Evolutionary conservation across 805 yeast genomes (phyloP).

Genomic region (Candida hispaniensis): DNA sequence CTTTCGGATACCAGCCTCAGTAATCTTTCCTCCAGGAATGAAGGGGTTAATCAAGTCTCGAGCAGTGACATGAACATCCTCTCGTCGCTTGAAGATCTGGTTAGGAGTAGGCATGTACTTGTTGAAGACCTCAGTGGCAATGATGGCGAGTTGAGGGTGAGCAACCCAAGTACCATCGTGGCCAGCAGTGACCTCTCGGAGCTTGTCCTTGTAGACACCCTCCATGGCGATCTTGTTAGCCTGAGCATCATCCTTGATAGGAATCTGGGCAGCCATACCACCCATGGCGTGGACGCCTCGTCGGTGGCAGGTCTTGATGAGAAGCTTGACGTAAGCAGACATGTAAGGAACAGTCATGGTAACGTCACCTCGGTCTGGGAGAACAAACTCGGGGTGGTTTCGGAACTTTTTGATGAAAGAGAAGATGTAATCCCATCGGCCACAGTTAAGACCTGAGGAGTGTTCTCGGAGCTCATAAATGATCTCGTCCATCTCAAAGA

Average conservation of each 20-base stretch:
- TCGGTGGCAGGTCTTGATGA: conserved; percentile 58
- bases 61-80: conserved; percentile 42
- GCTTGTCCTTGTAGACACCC: conserved; percentile 56
- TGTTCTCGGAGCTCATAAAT: conserved; percentile 60
- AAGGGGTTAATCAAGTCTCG: conserved; percentile 51
- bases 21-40: conserved; percentile 47
- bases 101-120: conserved; percentile 67
- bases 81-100: conserved; percentile 47
- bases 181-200: conserved; percentile 56
- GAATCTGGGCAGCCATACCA: conserved; percentile 72
- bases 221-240: conserved; percentile 57
- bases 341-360: conserved; percentile 62
- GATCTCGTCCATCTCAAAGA: conserved; percentile 66
- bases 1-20: conserved; percentile 56
- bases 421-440: conserved; percentile 67
- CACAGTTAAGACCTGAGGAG: conserved; percentile 61
- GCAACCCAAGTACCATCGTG: conserved; percentile 76
- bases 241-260: conserved; percentile 51
- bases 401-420: conserved; percentile 55
- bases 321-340: conserved; percentile 52
- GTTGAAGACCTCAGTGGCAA: conserved; percentile 58
- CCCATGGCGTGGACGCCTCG: conserved; percentile 71
- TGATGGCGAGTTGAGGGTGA: conserved; percentile 58
- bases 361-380: conserved; percentile 61
- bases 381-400: conserved; percentile 47